phyloP scores from a whole-genome alignment of 345 rosid genomes.

The Citrus sinensis region DVS_A1.0 CM039166.1:19941501-19942000 shows the following conservation, averaged over 20 bases:
- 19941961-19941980: constrained; percentile 75
- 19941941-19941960: constrained; percentile 48
- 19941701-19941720: constrained; percentile 62
- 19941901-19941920: constrained; percentile 50
- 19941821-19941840: not conserved
- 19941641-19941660: constrained; percentile 77
- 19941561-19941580: constrained; percentile 64
- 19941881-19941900: constrained; percentile 85
- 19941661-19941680: constrained; percentile 56
- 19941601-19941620: not conserved
- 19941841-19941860: constrained; percentile 1
- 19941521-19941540: constrained; percentile 53
- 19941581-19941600: not conserved
- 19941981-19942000: constrained; percentile 52
- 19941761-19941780: constrained; percentile 47
- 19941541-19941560: constrained; percentile 65
- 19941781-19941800: constrained; percentile 37
- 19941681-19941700: constrained; percentile 53
- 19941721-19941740: constrained; percentile 73
- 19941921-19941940: constrained; percentile 75
- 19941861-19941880: constrained; percentile 45
- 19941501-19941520: constrained; percentile 81
- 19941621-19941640: constrained; percentile 9
- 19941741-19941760: constrained; percentile 55
- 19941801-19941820: not conserved